phyloP scores from a whole-genome alignment of 2,329 filamentous ascomycete species.

The Verticillium tricorpus region DNA sequence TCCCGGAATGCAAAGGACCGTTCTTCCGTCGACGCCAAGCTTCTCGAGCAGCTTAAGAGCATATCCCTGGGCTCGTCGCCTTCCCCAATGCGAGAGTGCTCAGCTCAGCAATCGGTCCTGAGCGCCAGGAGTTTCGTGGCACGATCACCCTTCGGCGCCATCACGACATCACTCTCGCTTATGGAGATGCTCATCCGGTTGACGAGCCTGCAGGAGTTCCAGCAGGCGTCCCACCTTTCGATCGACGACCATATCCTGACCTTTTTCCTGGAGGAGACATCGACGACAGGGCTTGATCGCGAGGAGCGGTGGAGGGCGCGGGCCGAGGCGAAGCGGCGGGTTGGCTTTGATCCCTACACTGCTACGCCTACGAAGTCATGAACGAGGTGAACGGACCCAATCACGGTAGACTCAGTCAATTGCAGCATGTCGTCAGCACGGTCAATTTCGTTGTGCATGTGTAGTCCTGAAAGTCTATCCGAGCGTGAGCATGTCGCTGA shows the following conservation, averaged over 20 bases:
- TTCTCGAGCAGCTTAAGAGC: constrained; percentile 35
- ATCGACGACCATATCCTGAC: constrained; percentile 86
- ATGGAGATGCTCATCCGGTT: constrained; percentile 86
- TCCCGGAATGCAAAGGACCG: constrained; percentile 11
- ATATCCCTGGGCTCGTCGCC: constrained; percentile 26
- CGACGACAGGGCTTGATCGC: constrained; percentile 44
- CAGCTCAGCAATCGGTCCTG: constrained; percentile 9
- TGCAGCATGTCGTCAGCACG: background rate
- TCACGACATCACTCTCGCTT: constrained; percentile 61
- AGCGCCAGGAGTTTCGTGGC: constrained; percentile 26
- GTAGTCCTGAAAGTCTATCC: background rate
- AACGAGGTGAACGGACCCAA: background rate
- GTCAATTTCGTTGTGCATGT: background rate
- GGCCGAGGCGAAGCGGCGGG: constrained; percentile 40
- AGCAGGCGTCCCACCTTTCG: constrained; percentile 82
- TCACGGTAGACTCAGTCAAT: background rate
- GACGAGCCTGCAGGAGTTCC: constrained; percentile 83
- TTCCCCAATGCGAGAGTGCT: background rate
- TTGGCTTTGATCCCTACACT: constrained; percentile 54
- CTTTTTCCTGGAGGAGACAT: constrained; percentile 71
- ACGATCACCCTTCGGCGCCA: constrained; percentile 45
- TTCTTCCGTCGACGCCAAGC: constrained; percentile 28
- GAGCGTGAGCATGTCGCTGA: constrained; percentile 3
- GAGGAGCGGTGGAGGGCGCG: constrained; percentile 39
- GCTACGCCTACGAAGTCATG: constrained; percentile 22